Evolutionary conservation across 2,329 filamentous ascomycete species (phyloP).

Genomic region (Xenoacremonium recifei): DNA sequence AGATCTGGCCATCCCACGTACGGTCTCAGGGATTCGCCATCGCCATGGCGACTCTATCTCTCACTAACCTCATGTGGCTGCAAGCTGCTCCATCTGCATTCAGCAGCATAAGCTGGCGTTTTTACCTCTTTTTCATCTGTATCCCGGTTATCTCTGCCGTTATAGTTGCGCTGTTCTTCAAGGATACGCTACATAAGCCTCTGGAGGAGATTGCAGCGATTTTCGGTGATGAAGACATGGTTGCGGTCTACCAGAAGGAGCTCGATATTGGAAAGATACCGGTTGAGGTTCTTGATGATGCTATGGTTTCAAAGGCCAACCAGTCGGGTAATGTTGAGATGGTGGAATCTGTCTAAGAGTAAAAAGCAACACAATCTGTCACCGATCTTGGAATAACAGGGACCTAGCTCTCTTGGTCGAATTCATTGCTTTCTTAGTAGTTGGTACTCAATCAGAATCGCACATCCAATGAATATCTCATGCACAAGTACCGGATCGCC

Average conservation of each 20-base stretch:
- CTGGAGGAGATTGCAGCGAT: slow-evolving; percentile 3
- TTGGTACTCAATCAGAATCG: too few relatives aligned
- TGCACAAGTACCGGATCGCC: too few relatives aligned
- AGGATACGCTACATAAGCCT: slow-evolving; percentile 3
- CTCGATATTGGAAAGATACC: not conserved
- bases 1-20: slow-evolving; percentile 8
- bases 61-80: slow-evolving; percentile 7
- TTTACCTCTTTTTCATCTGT: slow-evolving; percentile 6
- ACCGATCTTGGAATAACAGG: too few relatives aligned
- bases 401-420: too few relatives aligned
- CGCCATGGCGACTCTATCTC: slow-evolving; percentile 3
- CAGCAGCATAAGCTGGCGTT: slow-evolving; percentile 6
- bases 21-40: slow-evolving; percentile 4
- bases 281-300: too few relatives aligned
- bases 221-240: slow-evolving; percentile 2
- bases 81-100: slow-evolving; percentile 4
- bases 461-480: too few relatives aligned
- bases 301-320: too few relatives aligned
- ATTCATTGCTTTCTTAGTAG: too few relatives aligned
- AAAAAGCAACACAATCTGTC: too few relatives aligned
- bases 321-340: too few relatives aligned
- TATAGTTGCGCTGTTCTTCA: not conserved
- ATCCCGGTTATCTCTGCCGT: not conserved
- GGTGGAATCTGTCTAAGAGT: too few relatives aligned
- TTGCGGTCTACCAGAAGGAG: not conserved